A percentile compares a stretch with the other conserved stretches of the same genome.
Evolutionary conservation across 768 basidiomycete genomes (phyloP).

Genomic region (Lactarius trivialis): DNA sequence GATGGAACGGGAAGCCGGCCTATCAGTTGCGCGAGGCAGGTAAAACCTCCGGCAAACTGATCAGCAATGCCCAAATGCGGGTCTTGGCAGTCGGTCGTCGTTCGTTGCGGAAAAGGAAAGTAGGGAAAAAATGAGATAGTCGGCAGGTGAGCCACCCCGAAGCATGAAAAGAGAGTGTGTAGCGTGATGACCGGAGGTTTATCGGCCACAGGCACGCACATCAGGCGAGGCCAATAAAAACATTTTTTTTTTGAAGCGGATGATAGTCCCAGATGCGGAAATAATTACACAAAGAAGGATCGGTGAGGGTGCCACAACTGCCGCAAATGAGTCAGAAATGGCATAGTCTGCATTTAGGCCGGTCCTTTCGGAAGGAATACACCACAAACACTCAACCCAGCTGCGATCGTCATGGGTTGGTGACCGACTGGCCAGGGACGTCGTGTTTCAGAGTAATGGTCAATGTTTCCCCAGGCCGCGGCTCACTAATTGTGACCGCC

Average conservation of each 20-base stretch:
- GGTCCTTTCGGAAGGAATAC: background rate
- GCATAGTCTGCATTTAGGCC: constrained; percentile 7
- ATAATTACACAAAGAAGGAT: background rate
- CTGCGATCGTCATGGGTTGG: background rate
- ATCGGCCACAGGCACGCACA: constrained; percentile 12
- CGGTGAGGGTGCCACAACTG: background rate
- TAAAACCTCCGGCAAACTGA: background rate
- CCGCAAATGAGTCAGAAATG: constrained; percentile 3
- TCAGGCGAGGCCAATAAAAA: constrained; percentile 16
- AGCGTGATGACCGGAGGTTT: constrained; percentile 9
- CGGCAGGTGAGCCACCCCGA: constrained; percentile 10
- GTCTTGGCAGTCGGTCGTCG: background rate
- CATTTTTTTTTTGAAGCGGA: background rate
- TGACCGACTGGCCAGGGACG: background rate
- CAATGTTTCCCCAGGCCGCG: background rate
- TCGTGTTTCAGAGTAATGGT: background rate
- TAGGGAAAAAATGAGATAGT: constrained; percentile 4
- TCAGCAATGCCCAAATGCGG: constrained; percentile 6
- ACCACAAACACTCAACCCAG: background rate
- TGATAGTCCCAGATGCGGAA: constrained; percentile 6
- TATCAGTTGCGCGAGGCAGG: background rate
- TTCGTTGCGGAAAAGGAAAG: background rate
- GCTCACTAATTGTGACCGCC: background rate
- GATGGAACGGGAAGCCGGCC: constrained; percentile 14
- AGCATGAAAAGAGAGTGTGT: background rate